Base-by-base conservation (phyloP, 805 yeast genomes). In the Brettanomyces bruxellensis region DNA sequence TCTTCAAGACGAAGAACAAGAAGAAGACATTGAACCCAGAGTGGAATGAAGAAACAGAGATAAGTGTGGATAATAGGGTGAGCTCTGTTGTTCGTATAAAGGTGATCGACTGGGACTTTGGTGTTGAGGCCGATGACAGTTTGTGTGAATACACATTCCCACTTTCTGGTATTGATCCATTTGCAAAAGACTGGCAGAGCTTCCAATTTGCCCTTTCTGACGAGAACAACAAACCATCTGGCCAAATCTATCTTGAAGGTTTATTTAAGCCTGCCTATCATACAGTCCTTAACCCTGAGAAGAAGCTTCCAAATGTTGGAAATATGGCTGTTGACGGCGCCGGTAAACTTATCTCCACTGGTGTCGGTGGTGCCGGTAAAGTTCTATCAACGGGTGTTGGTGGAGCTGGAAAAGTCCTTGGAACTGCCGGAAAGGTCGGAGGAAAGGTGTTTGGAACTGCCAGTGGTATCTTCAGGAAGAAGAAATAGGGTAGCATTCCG, bases 91-190 rank as follows among this genome's bases (percentile, higher is more conserved):
- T 90, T 44, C 69, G 67, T 47, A 70, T 86, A 46, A 76, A 72
- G 47, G 78, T 86, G 13, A 73, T 60, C 58, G 99, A 93, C 62
- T 91, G 97, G 96, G 99, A 93, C 65, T 78, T 91, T 52, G 96
- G 96, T 54, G 81, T 87, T 41, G 88, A 81, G 48, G 78, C 76
- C 49, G 91, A 93, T 64, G 99, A 93, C 64, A 69, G 72, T 51
- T 71, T 93, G 46, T 95, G 98, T 47, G 70, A 68, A 32, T 86
- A 80, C 8, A 55, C 59, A 23, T 60, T 89, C 47, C 73, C 76
- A 9, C 66, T 91, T 47, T 62, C 76, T 0, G 76, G 78, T 12
- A 68, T 90, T 18, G 79, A 80, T 51, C 86, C 89, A 4, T 70
- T 73, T 45, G 57, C 65, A 5, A 68, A 69, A 28, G 64, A 68